These are phyloP conservation scores for Tetrahymena malaccensis DNA, from an alignment of 73 alveolate genomes.

Conservation along the genomic window DNA sequence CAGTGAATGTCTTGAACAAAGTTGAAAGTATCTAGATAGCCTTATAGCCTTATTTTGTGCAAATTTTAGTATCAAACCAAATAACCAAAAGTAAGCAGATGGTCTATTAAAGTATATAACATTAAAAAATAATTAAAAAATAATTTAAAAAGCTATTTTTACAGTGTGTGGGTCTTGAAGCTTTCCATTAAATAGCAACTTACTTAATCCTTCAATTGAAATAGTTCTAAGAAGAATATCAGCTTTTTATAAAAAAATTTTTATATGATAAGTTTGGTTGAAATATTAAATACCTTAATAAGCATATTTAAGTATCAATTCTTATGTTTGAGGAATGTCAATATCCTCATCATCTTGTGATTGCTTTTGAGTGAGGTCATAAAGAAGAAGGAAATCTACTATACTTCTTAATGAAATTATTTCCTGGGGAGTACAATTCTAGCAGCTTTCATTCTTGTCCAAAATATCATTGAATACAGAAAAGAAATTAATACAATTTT, in stretches of 20 bases:
- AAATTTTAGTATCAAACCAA: neutral
- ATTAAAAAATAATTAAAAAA: neutral
- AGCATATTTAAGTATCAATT: neutral
- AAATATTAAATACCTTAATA: neutral
- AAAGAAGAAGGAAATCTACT: neutral
- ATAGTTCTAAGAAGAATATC: neutral
- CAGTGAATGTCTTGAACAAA: neutral
- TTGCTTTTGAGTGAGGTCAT: neutral
- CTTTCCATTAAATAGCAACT: neutral
- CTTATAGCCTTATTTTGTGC: neutral
- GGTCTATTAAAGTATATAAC: neutral
- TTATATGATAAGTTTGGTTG: neutral
- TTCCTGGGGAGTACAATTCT: neutral
- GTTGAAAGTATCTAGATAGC: neutral
- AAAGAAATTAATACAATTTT: neutral
- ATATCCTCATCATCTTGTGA: neutral
- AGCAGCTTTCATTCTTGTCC: neutral
- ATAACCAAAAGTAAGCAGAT: neutral
- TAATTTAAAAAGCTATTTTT: neutral
- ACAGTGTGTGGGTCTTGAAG: neutral
- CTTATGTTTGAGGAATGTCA: neutral
- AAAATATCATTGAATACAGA: neutral
- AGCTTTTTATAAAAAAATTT: neutral
- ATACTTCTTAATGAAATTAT: neutral
- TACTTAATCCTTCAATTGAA: neutral